Evolutionary conservation across 2,329 filamentous ascomycete genomes (phyloP).

Genomic region (Magnaporthiopsis rhizophila): DNA sequence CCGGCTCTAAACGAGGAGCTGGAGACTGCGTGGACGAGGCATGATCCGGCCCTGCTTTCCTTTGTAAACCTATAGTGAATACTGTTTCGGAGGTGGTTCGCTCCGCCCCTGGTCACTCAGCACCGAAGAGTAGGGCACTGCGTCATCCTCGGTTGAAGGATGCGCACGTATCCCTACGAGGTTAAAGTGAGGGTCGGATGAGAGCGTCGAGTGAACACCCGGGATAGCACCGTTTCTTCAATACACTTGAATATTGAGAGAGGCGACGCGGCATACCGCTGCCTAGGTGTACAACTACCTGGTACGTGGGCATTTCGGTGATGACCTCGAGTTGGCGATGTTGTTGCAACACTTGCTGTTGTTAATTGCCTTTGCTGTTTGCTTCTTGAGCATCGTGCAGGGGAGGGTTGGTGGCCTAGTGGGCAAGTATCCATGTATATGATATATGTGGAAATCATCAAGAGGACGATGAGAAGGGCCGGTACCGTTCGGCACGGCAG

Average conservation of each 20-base stretch:
- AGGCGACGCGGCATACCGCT: background rate
- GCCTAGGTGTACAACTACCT: background rate
- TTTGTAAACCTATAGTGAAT: slow-evolving; percentile 40
- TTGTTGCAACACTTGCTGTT: background rate
- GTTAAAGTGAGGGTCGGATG: slow-evolving; percentile 61
- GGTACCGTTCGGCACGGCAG: background rate
- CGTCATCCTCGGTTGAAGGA: slow-evolving; percentile 10
- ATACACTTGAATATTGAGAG: background rate
- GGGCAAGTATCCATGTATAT: background rate
- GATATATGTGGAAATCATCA: background rate
- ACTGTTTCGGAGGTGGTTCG: slow-evolving; percentile 44
- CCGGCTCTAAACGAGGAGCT: background rate
- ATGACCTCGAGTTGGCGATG: background rate
- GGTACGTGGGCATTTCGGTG: background rate
- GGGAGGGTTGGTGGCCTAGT: background rate
- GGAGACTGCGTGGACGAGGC: slow-evolving; percentile 8
- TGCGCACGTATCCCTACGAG: slow-evolving; percentile 42
- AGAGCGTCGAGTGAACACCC: slow-evolving; percentile 55
- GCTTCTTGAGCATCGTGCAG: too few relatives aligned
- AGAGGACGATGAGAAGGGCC: background rate
- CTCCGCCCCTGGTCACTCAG: slow-evolving; percentile 57
- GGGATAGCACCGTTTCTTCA: background rate
- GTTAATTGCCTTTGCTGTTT: background rate
- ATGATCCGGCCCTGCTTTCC: slow-evolving; percentile 24
- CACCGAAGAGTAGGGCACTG: slow-evolving; percentile 57